Base-by-base conservation (phyloP, 1,139 yeast species). In the Pichia sp. region DNA sequence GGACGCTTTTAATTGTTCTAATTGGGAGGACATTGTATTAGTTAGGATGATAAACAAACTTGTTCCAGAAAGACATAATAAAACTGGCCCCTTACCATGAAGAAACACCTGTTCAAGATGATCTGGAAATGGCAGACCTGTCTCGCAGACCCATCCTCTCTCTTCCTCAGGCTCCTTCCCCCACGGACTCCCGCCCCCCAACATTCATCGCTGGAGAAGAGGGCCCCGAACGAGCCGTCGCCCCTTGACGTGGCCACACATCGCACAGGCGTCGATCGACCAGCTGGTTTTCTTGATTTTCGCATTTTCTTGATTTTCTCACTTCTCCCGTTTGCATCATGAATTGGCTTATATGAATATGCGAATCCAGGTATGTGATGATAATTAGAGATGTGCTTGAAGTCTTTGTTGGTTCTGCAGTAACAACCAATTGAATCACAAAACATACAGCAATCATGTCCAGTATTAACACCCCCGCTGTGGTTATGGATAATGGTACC, bases 401-500 rank as follows among this genome's bases (percentile, higher is more conserved):
- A 25, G 27, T 25, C 5, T 8, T 25, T 5, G 12, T 25, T 9
- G 16, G 18, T 30, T 30, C 5, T n/a, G 11, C 9, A n/a, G 4
- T n/a, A 9, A 30, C 3, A 4, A 3, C 18, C 22, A 16, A 32
- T 32, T 32, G 36, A 32, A n/a, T 4, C n/a, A 3, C n/a, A 2
- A 15, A 34, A 24, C 9, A 16, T 13, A 13, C 25, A 16, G 15
- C 11, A 22, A 68, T 49, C 46, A 79, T 78, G 83, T 74, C 81
- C 47, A 72, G 82, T 61, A 77, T 81, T 68, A 85, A 83, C 56
- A 76, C 82, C 53, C 97, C 97, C 44, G 96, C 97, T 53, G 92
- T 89, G 72, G 96, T 89, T 68, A 89, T 89, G 96, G 65, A 57
- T 76, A 85, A 85, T 64, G 99, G 99, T 76, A 92, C 99, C 57